These are phyloP conservation scores for Zizania palustris DNA, from an alignment of 202 grass and related monocot genomes.

Conservation along the genomic window DNA sequence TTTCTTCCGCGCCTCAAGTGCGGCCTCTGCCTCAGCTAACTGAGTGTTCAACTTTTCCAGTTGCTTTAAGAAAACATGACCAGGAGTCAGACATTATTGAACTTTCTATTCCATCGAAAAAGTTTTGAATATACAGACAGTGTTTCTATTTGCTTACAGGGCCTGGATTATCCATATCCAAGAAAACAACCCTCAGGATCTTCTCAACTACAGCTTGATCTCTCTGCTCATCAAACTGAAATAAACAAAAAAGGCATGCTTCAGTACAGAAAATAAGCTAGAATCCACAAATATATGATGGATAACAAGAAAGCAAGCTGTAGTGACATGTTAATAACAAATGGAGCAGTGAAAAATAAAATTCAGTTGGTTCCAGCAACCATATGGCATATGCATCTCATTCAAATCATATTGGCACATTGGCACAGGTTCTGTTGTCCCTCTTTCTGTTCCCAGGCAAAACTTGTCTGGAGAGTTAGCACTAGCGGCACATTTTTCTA, in stretches of 20 bases:
- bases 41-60: conserved; percentile 86
- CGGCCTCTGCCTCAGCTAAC: conserved; percentile 85
- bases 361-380: neutral
- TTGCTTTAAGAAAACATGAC: conserved; percentile 64
- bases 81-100: conserved; percentile 15
- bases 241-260: conserved; percentile 35
- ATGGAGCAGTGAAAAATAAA: neutral
- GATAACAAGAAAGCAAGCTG: neutral
- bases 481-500: too few relatives aligned
- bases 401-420: conserved; percentile 32
- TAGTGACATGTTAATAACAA: conserved; percentile 11
- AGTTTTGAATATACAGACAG: neutral
- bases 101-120: conserved; percentile 9
- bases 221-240: conserved; percentile 94
- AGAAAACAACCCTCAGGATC: conserved; percentile 88
- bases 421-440: too few relatives aligned
- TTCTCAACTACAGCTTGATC: conserved; percentile 85
- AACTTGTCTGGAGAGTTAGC: too few relatives aligned
- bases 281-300: neutral
- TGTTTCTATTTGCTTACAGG: conserved; percentile 60
- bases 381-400: neutral
- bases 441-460: too few relatives aligned
- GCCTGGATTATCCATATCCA: conserved; percentile 59
- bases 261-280: conserved; percentile 24
- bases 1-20: conserved; percentile 89